Base-by-base conservation (phyloP, 768 basidiomycete species). In the Pleurotus tuoliensis region DNA sequence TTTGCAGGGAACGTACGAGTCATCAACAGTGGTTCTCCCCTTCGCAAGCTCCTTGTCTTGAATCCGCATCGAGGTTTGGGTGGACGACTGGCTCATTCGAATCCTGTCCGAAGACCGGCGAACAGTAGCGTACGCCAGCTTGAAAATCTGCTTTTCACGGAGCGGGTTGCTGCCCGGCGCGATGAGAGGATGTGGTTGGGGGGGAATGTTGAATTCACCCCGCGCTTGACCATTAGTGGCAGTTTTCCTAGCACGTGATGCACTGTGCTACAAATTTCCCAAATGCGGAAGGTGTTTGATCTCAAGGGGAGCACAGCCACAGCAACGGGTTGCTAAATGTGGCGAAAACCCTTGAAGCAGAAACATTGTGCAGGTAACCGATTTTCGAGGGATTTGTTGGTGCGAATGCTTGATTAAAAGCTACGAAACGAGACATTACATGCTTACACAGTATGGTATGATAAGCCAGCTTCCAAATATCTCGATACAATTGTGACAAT, bases 21-120 rank as follows among this genome's bases (percentile, higher is more conserved):
- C 51, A 41, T 53, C 51, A 34, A 34, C 9, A 15, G 39, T 53
- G 37, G 22, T 37, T 22, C 51, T 39, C n/a, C 51, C 51, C 39
- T 53, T 53, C 51, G 39, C 51, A 22, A 53, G 51, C 41, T 53
- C 51, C 41, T 41, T 15, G 18, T 53, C 51, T 30, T 53, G 51
- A 39, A 53, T 39, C 24, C 41, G 51, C 51, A 43, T 40, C 3
- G 37, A 4, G 7, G 16, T 8, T 37, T 34, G 30, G 30, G 30
- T 34, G 30, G 30, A 34, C 30, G 30, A 34, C 11, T 34, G 30
- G 11, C 9, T 34, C 30, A 34, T 34, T 34, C 30, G 30, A 11
- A 34, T 34, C 30, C 30, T 34, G 30, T 34, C 30, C 11, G 30
- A 34, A 34, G 30, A 34, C 11, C 30, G 30, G 30, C 30, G 30